phyloP scores from a whole-genome alignment of 768 basidiomycete species.

The Leccinum subgranulosum region DNA sequence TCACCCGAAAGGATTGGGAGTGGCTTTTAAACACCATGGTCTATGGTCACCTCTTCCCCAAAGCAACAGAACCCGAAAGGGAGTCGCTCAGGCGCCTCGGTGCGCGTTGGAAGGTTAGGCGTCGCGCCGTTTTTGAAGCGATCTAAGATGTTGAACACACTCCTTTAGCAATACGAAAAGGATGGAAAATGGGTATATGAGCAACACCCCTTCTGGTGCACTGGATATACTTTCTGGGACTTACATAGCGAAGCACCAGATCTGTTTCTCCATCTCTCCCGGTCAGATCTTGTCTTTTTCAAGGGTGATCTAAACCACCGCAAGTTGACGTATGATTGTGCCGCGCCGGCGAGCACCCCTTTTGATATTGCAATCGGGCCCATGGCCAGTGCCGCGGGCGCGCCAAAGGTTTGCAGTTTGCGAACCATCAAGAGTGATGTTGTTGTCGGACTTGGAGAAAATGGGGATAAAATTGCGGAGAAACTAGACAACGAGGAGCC shows the following conservation, averaged over 20 bases:
- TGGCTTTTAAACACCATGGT: constrained; percentile 87
- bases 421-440: constrained; percentile 96
- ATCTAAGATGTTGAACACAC: constrained; percentile 2
- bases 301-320: constrained; percentile 95
- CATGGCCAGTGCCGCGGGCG: constrained; percentile 84
- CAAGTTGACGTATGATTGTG: constrained; percentile 85
- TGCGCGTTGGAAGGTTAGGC: constrained; percentile 78
- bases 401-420: constrained; percentile 81
- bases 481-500: constrained; percentile 80
- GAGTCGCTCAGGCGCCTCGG: constrained; percentile 81
- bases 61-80: constrained; percentile 73
- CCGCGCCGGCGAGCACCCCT: constrained; percentile 80
- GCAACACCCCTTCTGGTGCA: constrained; percentile 93
- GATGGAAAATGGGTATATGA: constrained; percentile 95
- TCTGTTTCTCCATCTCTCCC: constrained; percentile 87
- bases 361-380: constrained; percentile 91
- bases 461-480: constrained; percentile 70
- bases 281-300: constrained; percentile 88
- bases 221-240: constrained; percentile 95
- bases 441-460: constrained; percentile 76
- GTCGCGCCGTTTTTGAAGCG: background rate
- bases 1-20: constrained; percentile 91
- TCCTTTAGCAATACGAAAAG: constrained; percentile 75
- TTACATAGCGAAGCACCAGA: constrained; percentile 81
- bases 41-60: constrained; percentile 91